Evolutionary conservation across 2,329 filamentous ascomycete species (phyloP).

Genomic region (Talaromyces sp.): DNA sequence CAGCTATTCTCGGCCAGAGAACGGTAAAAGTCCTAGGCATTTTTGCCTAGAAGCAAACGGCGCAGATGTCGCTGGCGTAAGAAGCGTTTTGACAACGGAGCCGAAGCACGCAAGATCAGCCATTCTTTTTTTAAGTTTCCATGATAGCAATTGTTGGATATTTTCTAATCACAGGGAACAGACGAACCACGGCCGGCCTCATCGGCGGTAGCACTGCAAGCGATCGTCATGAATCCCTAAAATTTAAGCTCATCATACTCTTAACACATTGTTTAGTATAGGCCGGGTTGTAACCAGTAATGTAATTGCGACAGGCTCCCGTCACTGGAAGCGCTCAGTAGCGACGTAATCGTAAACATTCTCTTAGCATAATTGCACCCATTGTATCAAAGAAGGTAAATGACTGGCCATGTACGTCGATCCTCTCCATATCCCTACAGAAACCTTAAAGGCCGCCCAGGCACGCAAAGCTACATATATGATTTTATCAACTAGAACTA

Average conservation of each 20-base stretch:
- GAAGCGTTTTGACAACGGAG: neutral
- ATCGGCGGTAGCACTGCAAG: neutral
- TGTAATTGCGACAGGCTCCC: no score
- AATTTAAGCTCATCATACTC: neutral
- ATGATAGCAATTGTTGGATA: neutral
- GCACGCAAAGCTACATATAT: no score
- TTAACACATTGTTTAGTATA: neutral
- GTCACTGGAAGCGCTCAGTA: no score
- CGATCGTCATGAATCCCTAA: no score
- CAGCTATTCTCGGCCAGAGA: neutral
- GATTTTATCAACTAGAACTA: no score
- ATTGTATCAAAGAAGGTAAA: no score
- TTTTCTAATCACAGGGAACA: neutral
- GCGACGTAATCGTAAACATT: no score
- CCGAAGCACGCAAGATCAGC: neutral
- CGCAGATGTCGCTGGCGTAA: neutral
- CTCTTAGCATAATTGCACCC: no score
- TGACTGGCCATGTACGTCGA: no score
- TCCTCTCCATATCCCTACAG: no score
- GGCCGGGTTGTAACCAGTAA: neutral
- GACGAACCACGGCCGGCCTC: neutral
- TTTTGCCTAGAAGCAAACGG: neutral
- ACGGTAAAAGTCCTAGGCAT: neutral
- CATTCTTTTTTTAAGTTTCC: neutral
- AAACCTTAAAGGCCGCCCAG: no score